phyloP scores from a whole-genome alignment of 1,139 yeast species.

The Pichiaceae sp. region DNA sequence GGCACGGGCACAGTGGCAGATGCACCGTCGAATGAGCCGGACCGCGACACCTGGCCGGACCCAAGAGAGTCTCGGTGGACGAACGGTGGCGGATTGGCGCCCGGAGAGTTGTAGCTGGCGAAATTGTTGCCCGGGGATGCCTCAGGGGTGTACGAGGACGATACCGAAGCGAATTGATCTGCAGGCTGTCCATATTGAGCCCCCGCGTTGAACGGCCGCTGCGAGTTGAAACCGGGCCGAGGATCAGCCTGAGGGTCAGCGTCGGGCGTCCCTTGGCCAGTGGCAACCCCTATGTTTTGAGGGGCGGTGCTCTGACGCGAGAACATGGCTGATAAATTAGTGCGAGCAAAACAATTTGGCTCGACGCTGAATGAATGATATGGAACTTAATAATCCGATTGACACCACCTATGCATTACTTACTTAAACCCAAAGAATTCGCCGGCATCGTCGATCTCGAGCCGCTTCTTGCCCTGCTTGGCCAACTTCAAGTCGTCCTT shows the following conservation, averaged over 20 bases:
- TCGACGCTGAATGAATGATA: neutral
- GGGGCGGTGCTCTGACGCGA: neutral
- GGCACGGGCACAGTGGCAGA: slow-evolving; percentile 15
- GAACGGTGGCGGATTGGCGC: slow-evolving; percentile 21
- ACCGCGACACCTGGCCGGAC: slow-evolving; percentile 9
- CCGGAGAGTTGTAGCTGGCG: slow-evolving; percentile 19
- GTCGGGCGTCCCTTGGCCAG: too few species aligned
- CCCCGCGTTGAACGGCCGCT: too few species aligned
- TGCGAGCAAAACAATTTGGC: neutral
- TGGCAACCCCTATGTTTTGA: neutral
- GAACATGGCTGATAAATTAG: neutral
- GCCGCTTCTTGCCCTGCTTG: slow-evolving; percentile 13
- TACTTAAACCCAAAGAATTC: slow-evolving; percentile 21
- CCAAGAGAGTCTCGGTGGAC: slow-evolving; percentile 17
- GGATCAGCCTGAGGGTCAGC: too few species aligned
- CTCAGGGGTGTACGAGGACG: slow-evolving; percentile 18
- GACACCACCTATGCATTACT: too few species aligned
- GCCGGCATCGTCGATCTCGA: slow-evolving; percentile 17
- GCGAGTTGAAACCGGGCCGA: too few species aligned
- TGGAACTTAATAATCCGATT: too few species aligned
- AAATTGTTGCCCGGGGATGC: slow-evolving; percentile 26
- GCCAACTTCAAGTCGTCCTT: slow-evolving; percentile 13
- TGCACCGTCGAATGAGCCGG: slow-evolving; percentile 17
- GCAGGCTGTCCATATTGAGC: slow-evolving; percentile 39
- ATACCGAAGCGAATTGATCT: slow-evolving; percentile 37